Evolutionary conservation across 1,139 yeast genomes (phyloP), one percentile per base, ranked within the genome.

Genomic region (Taiozyma onychis): DNA sequence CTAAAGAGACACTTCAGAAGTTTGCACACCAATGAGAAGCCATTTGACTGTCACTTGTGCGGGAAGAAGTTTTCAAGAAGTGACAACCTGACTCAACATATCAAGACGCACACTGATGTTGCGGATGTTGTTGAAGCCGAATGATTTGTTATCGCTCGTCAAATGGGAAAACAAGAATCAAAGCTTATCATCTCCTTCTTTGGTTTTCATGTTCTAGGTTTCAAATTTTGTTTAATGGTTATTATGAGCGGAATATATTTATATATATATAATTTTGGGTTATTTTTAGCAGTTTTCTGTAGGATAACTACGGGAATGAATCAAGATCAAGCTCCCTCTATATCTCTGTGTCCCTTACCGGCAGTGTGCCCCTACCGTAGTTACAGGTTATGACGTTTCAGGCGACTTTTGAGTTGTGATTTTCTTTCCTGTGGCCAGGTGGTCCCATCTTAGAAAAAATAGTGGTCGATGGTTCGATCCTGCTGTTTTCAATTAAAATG

Each of bases 1-100:
- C 69, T 87, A 58, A 85, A 84, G 64, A 75, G 95, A 53, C 95
- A 86, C 63, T 80, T 83, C 63, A 74, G 93, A 53, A 82, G 89
- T 16, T 73, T 86, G 56, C 88, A 83, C 62, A 85, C 91, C 24
- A 77, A 82, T 54, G 90, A 84, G 54, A 84, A 85, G 65, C 95
- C 95, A 0, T 86, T 77, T 66, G 81, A 75, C 57, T 86, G 95
- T 67, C 70, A 72, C n/a, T 74, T 80, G 35, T 86, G 95, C 63
- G 77, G 78, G 48, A 86, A 85, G 68, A 81, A 82, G 63, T 86
- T 86, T 60, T 83, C 90, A 55, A 74, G 95, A 55, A 77, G 86
- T 18, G 95, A 86, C 65, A 86, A 86, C 61, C 71, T 86, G 59
- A 78, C 83, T 44, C 93, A 86, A 68, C 95, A 86, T 67, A 76